Conservation (phyloP, 1,284 basidiomycete species). For the Trichosporon sp. region DNA sequence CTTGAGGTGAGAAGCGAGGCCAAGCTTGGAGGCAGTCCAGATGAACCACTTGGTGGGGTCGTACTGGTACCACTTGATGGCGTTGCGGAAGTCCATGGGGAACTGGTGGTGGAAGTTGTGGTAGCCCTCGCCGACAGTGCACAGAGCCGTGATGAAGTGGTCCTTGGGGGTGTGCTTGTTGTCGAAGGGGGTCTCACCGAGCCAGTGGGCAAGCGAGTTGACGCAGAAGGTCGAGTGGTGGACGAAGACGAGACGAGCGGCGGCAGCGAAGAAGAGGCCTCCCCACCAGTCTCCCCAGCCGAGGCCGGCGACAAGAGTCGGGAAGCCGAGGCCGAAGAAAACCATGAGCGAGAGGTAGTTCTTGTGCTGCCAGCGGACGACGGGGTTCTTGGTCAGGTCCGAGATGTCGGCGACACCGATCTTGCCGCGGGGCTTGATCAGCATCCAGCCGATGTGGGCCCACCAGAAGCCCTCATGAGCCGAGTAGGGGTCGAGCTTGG, state of each 20-base stretch:
- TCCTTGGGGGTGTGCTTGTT: slow-evolving; percentile 92
- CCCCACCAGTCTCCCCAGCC: slow-evolving; percentile 78
- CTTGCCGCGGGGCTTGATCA: slow-evolving; percentile 78
- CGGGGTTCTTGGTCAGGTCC: slow-evolving; percentile 68
- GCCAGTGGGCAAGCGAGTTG: slow-evolving; percentile 91
- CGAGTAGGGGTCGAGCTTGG: slow-evolving; percentile 88
- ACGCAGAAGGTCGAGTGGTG: slow-evolving; percentile 95
- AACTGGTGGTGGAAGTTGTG: slow-evolving; percentile 95
- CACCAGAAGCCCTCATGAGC: slow-evolving; percentile 70
- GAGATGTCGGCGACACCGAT: slow-evolving; percentile 84
- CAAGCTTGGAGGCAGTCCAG: slow-evolving; percentile 58
- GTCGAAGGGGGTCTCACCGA: slow-evolving; percentile 85
- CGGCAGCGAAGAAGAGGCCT: slow-evolving; percentile 80
- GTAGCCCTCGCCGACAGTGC: slow-evolving; percentile 87
- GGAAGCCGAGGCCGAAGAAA: slow-evolving; percentile 66
- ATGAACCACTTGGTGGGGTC: slow-evolving; percentile 80
- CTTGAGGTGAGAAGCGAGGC: slow-evolving; percentile 80
- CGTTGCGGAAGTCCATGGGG: slow-evolving; percentile 91
- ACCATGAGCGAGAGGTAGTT: slow-evolving; percentile 66
- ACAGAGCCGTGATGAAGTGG: slow-evolving; percentile 78
- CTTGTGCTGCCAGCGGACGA: slow-evolving; percentile 82
- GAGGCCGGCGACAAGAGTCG: slow-evolving; percentile 68
- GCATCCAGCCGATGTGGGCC: slow-evolving; percentile 89
- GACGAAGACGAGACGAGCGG: slow-evolving; percentile 74
- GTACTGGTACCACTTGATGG: slow-evolving; percentile 88